phyloP scores from a whole-genome alignment of 129 eudicot species.

The Pittosporum tobira region DNA sequence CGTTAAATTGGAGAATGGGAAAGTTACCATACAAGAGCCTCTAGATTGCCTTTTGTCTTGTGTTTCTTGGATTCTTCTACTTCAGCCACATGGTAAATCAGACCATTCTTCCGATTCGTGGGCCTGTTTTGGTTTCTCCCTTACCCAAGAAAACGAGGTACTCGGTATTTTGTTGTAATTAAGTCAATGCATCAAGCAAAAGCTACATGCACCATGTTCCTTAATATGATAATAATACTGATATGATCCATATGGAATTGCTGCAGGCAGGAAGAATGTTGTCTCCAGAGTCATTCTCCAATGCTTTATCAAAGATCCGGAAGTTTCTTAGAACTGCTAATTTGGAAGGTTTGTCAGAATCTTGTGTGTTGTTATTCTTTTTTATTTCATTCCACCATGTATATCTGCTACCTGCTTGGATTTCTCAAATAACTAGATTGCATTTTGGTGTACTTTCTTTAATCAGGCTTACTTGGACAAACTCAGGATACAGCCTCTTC shows the following conservation, averaged over 20 bases:
- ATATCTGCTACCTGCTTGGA: background rate
- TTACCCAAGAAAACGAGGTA: conserved; percentile 76
- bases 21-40: conserved; percentile 49
- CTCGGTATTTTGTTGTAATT: background rate
- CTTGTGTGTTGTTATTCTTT: background rate
- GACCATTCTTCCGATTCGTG: conserved; percentile 43
- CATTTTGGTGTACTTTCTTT: conserved; percentile 7
- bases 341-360: conserved; percentile 44
- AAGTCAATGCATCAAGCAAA: background rate
- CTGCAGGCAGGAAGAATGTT: conserved; percentile 45
- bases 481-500: conserved; percentile 29
- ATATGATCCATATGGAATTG: too few relatives aligned
- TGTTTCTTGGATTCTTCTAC: conserved; percentile 68
- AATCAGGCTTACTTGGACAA: conserved; percentile 48
- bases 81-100: conserved; percentile 57
- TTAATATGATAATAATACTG: conserved; percentile 4
- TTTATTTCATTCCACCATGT: background rate
- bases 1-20: conserved; percentile 42
- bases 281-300: conserved; percentile 47
- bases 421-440: background rate
- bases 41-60: conserved; percentile 72
- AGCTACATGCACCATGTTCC: background rate
- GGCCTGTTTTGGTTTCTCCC: conserved; percentile 76
- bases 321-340: conserved; percentile 46
- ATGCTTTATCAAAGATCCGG: conserved; percentile 43